These are phyloP conservation scores for Ramaria sp. DNA, from an alignment of 768 basidiomycete species.

Conservation along the genomic window DNA sequence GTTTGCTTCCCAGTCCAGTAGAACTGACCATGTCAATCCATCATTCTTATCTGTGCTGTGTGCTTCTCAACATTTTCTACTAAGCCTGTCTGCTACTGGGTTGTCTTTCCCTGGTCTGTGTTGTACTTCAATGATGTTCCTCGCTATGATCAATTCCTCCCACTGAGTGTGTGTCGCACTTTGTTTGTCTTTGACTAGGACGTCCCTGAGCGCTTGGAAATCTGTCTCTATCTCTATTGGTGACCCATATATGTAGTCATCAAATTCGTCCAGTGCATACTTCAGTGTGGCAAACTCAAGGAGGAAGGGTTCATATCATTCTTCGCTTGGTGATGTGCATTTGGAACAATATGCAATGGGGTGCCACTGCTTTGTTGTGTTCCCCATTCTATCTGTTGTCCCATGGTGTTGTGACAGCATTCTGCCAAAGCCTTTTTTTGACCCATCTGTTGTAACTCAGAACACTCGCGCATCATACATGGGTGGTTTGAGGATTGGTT, in stretches of 20 bases:
- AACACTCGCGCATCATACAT: neutral
- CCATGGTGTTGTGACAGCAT: conserved; percentile 19
- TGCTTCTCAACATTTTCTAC: conserved; percentile 11
- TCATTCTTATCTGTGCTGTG: conserved; percentile 7
- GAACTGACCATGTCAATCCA: conserved; percentile 17
- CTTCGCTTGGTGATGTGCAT: conserved; percentile 22
- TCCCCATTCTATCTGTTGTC: conserved; percentile 6
- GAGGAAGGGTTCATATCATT: conserved; percentile 22
- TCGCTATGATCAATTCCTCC: conserved; percentile 22
- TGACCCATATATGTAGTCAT: neutral
- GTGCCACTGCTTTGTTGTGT: too few relatives aligned
- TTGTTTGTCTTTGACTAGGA: conserved; percentile 19
- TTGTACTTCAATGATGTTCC: conserved; percentile 17
- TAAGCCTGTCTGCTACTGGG: conserved; percentile 19
- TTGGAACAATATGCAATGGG: conserved; percentile 27
- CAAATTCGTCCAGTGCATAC: too few relatives aligned
- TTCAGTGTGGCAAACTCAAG: conserved; percentile 29
- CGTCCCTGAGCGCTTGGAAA: conserved; percentile 25
- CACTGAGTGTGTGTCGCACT: conserved; percentile 23
- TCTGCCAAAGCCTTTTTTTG: conserved; percentile 23
- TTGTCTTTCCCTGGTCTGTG: too few relatives aligned
- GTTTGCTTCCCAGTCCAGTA: conserved; percentile 19
- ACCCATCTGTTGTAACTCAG: conserved; percentile 12
- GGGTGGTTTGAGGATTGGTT: neutral
- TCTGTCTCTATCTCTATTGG: conserved; percentile 26